Conservation (phyloP, 2,329 filamentous ascomycete genomes). For the Aspergillus nomiae region DNA sequence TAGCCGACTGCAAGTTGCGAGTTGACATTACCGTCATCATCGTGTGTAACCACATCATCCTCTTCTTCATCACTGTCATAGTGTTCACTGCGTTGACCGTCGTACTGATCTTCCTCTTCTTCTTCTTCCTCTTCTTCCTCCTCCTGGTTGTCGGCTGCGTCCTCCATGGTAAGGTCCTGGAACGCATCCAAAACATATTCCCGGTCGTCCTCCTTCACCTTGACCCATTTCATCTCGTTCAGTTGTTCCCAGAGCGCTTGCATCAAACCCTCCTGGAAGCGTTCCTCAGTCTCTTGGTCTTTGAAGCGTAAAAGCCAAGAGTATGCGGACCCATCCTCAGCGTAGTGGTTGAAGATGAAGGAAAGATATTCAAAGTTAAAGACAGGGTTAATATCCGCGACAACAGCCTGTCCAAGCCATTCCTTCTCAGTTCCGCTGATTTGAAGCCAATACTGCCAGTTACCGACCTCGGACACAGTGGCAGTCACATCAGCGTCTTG, state of each 20-base stretch:
- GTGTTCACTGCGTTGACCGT: conserved; percentile 69
- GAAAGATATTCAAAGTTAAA: conserved; percentile 99
- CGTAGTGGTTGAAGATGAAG: conserved; percentile 98
- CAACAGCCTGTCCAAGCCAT: conserved; percentile 83
- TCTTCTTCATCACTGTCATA: conserved; percentile 79
- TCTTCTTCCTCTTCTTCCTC: conserved; percentile 61
- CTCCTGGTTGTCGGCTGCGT: conserved; percentile 59
- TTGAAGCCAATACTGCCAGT: conserved; percentile 96
- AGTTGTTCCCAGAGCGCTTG: conserved; percentile 95
- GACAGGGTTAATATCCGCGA: conserved; percentile 92
- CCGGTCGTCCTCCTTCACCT: conserved; percentile 86
- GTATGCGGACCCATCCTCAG: conserved; percentile 82
- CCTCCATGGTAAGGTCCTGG: conserved; percentile 90
- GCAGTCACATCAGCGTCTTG: conserved; percentile 76
- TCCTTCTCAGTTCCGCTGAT: conserved; percentile 73
- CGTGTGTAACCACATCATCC: conserved; percentile 68
- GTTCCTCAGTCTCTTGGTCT: conserved; percentile 75
- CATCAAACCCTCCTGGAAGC: conserved; percentile 92
- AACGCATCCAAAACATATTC: conserved; percentile 96
- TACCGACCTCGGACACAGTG: conserved; percentile 80
- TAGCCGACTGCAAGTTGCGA: conserved; percentile 94
- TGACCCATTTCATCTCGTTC: conserved; percentile 91
- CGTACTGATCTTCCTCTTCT: conserved; percentile 64
- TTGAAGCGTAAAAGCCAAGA: conserved; percentile 95
- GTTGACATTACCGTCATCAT: conserved; percentile 82